Percentiles rank a stretch among this genome's conserved stretches.
These are phyloP conservation scores for Lotus japonicus DNA, from an alignment of 306 rosid genomes.

Conservation along the genomic window DNA sequence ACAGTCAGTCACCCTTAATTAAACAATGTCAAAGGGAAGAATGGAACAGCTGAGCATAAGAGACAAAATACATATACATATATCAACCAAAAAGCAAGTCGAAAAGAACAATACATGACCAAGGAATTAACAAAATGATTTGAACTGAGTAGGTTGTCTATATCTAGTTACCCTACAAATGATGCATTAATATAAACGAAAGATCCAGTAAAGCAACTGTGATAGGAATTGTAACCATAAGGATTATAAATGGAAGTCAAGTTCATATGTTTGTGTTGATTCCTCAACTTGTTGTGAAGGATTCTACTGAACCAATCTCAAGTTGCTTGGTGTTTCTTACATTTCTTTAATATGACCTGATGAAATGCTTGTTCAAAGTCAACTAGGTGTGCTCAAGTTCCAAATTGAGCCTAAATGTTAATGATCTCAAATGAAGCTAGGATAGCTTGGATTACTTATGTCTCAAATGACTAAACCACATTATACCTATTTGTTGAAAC, in stretches of 20 bases:
- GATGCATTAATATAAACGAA: background rate
- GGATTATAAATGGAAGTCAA: background rate
- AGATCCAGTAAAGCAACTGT: background rate
- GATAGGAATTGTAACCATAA: background rate
- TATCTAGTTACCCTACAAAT: background rate
- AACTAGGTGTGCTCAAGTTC: background rate
- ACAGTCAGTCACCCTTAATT: too few species aligned
- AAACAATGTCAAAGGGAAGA: too few species aligned
- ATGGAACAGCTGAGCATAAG: background rate
- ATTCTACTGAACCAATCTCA: slow-evolving; percentile 4
- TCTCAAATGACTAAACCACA: slow-evolving; percentile 20
- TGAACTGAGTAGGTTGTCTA: background rate
- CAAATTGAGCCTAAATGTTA: slow-evolving; percentile 5
- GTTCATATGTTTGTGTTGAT: background rate
- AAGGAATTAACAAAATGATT: background rate
- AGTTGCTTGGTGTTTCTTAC: background rate
- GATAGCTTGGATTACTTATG: background rate
- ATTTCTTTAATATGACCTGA: background rate
- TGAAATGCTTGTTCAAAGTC: slow-evolving; percentile 3
- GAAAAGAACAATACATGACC: background rate
- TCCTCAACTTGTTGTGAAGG: background rate
- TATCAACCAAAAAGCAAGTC: background rate
- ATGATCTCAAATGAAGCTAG: background rate
- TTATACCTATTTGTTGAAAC: background rate
- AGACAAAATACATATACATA: background rate